phyloP scores from a whole-genome alignment of 768 basidiomycete genomes.

The Amanita fuliginea region DNA sequence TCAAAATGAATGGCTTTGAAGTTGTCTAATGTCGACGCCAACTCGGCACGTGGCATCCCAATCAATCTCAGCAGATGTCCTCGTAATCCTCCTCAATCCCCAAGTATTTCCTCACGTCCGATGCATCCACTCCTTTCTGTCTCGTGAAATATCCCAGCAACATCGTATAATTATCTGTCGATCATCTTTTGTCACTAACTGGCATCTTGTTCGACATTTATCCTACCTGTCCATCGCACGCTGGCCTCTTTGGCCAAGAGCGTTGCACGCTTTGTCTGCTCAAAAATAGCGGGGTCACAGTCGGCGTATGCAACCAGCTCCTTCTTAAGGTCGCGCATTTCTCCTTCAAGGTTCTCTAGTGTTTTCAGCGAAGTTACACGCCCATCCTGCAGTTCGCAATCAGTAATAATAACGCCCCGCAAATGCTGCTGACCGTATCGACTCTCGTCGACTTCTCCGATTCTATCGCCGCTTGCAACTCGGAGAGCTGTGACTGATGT shows the following conservation, averaged over 20 bases:
- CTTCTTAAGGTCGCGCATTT: slow-evolving; percentile 39
- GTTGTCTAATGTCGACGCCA: background rate
- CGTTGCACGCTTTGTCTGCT: slow-evolving; percentile 63
- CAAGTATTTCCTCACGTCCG: slow-evolving; percentile 57
- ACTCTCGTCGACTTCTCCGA: slow-evolving; percentile 42
- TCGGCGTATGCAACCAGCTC: slow-evolving; percentile 75
- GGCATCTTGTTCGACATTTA: background rate
- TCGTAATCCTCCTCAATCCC: slow-evolving; percentile 68
- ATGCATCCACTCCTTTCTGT: slow-evolving; percentile 41
- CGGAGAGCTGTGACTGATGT: slow-evolving; percentile 35
- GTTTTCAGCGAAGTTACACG: slow-evolving; percentile 43
- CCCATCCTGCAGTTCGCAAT: slow-evolving; percentile 30
- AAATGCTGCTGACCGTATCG: slow-evolving; percentile 36
- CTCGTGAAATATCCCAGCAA: slow-evolving; percentile 57
- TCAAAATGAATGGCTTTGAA: background rate
- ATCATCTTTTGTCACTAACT: background rate
- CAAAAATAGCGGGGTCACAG: slow-evolving; percentile 74
- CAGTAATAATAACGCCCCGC: background rate
- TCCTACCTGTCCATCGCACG: slow-evolving; percentile 80
- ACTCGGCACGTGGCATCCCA: background rate
- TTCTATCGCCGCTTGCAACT: slow-evolving; percentile 35
- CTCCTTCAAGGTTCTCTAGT: slow-evolving; percentile 36
- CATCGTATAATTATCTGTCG: slow-evolving; percentile 58
- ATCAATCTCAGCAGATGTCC: slow-evolving; percentile 39
- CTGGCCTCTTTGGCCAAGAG: slow-evolving; percentile 77